Conservation (phyloP, 2,329 filamentous ascomycete genomes). For the Pestalotiopsis sp. region DNA sequence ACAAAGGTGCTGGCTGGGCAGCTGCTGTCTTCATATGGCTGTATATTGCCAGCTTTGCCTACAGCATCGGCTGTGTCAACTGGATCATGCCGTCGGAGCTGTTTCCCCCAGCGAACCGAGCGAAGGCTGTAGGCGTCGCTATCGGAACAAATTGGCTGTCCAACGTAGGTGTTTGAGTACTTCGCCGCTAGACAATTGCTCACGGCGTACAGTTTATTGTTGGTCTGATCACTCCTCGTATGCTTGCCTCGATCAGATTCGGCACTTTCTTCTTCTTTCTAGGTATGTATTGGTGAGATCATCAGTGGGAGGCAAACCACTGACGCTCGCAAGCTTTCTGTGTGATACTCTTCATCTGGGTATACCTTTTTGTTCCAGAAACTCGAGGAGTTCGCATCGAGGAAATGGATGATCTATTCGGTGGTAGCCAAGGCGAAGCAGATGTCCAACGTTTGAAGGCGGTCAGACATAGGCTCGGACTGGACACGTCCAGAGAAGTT, state of each 20-base stretch:
- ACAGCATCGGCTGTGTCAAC: conserved; percentile 1
- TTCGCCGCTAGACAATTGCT: neutral
- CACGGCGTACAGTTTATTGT: neutral
- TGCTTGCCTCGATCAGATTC: neutral
- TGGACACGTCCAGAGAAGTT: neutral
- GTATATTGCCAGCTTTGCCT: neutral
- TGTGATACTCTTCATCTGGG: neutral
- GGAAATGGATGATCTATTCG: neutral
- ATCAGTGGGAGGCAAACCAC: conserved; percentile 35
- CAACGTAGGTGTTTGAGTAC: neutral
- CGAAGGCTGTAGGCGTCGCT: neutral
- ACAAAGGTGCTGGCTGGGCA: neutral
- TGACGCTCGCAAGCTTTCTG: neutral
- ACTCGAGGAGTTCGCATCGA: neutral
- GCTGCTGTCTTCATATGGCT: neutral
- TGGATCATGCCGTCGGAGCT: conserved; percentile 2
- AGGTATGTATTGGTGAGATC: conserved; percentile 39
- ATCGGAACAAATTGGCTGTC: conserved; percentile 1
- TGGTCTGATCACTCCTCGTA: neutral
- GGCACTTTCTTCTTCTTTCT: conserved; percentile 2
- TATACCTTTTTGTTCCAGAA: conserved; percentile 3
- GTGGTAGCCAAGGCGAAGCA: neutral
- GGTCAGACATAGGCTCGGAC: neutral
- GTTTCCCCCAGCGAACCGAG: neutral
- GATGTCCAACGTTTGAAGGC: neutral